Percentiles rank a stretch among this genome's conserved stretches.
phyloP scores from a whole-genome alignment of 2,329 filamentous ascomycete genomes.

The Botrytis tulipae region DNA sequence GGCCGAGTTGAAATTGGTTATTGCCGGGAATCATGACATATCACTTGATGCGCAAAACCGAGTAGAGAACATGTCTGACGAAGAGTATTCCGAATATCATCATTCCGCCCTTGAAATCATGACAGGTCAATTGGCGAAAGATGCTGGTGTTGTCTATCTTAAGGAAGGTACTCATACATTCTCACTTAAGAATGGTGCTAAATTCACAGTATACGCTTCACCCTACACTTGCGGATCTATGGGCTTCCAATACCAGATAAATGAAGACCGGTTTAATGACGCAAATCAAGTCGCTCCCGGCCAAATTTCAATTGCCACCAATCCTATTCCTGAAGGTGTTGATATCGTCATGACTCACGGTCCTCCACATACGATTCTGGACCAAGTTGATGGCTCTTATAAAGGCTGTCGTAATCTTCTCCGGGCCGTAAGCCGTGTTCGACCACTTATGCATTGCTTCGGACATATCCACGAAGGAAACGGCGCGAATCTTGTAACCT shows the following conservation, averaged over 20 bases:
- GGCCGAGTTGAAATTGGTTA: constrained; percentile 59
- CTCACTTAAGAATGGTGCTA: constrained; percentile 28
- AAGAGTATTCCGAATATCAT: constrained; percentile 17
- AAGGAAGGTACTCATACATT: constrained; percentile 26
- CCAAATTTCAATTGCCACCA: constrained; percentile 20
- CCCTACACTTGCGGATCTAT: constrained; percentile 27
- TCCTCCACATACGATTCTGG: constrained; percentile 39
- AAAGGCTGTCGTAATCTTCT: constrained; percentile 50
- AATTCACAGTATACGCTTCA: constrained; percentile 32
- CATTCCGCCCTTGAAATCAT: constrained; percentile 18
- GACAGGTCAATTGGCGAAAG: constrained; percentile 19
- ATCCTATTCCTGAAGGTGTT: constrained; percentile 28
- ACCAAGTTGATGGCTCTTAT: constrained; percentile 31
- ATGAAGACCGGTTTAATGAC: constrained; percentile 27
- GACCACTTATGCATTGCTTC: constrained; percentile 54
- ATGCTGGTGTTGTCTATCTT: constrained; percentile 28
- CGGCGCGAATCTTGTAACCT: constrained; percentile 54
- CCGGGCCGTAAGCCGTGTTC: constrained; percentile 44
- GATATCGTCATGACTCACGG: constrained; percentile 45
- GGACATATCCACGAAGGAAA: constrained; percentile 59
- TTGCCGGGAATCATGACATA: constrained; percentile 62
- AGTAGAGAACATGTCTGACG: constrained; percentile 22
- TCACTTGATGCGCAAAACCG: background rate
- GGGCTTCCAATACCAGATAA: constrained; percentile 29
- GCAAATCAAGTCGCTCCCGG: constrained; percentile 4